Base-by-base conservation (phyloP, 2,329 filamentous ascomycete species). In the Epichloe elymi region DNA sequence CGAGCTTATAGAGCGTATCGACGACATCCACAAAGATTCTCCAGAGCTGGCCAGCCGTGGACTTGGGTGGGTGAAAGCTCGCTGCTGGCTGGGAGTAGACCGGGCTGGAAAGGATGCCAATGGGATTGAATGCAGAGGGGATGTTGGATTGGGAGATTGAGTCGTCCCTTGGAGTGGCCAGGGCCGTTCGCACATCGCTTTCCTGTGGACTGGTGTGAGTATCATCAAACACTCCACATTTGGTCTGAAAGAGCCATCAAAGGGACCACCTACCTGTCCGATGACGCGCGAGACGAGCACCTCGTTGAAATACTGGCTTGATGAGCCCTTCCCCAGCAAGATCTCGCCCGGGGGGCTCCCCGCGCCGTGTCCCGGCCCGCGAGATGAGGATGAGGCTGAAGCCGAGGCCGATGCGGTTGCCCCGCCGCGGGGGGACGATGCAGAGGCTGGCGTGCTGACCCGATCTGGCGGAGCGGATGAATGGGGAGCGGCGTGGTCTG, bases 291-390 rank as follows among this genome's bases (percentile, higher is more conserved):
- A 67, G 1, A 68, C 56, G 11, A 68, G 52, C 6, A 65, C 58
- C 53, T 68, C 66, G 48, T 68, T 67, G n/a, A 67, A 65, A 39
- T 67, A 68, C 41, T 66, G 64, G 33, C 61, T 67, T 2, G 59
- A 56, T 5, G 58, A 60, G 1, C 65, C 65, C 33, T 65, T 65
- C 5, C 59, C 58, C 0, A 68, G 48, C 35, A 68, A 49, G 7
- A 68, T 53, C 41, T 64, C 60, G 3, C 63, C 48, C n/a, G 35
- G 35, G 5, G 42, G 48, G 23, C 23, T 38, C 2, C 26, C 30
- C 10, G 33, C 30, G 5, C 30, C 30, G 17, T 19, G 44, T 6
- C 11, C 17, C 17, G 39, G 39, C 19, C 15, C 17, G 11, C 14
- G 17, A 10, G 39, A 17, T 5, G 39, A 42, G 17, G 7, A 17